Evolutionary conservation across 129 eudicot genomes (phyloP).

Genomic region (Flaveria ramosissima): DNA sequence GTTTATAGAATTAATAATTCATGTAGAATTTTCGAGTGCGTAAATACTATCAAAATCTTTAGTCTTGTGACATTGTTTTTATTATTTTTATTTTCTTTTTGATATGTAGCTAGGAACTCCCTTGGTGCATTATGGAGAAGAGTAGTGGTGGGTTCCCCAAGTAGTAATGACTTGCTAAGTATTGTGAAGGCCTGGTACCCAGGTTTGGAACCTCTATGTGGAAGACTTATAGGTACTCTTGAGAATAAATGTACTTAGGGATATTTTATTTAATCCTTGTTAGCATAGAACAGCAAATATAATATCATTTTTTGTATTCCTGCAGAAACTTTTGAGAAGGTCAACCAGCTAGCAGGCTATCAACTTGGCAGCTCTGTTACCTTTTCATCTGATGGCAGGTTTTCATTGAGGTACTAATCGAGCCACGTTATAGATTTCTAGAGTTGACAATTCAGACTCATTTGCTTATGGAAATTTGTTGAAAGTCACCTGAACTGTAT

Average conservation of each 20-base stretch:
- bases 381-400: constrained; percentile 56
- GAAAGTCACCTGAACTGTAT: background rate
- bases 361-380: constrained; percentile 42
- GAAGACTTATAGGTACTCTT: constrained; percentile 64
- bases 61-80: background rate
- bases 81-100: background rate
- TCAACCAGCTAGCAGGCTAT: constrained; percentile 54
- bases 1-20: background rate
- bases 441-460: background rate
- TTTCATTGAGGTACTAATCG: constrained; percentile 66
- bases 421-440: background rate
- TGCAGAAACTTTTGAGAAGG: constrained; percentile 80
- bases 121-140: constrained; percentile 85
- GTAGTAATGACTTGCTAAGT: constrained; percentile 50
- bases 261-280: background rate
- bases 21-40: background rate
- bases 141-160: constrained; percentile 61
- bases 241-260: background rate
- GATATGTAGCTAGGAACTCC: constrained; percentile 50
- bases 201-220: constrained; percentile 60
- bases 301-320: constrained; percentile 1
- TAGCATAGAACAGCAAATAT: constrained; percentile 7
- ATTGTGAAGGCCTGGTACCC: constrained; percentile 83
- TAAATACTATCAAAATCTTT: background rate
- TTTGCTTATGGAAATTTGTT: background rate